phyloP scores from a whole-genome alignment of 208 protist species.

The Crithidia sp. region DNA sequence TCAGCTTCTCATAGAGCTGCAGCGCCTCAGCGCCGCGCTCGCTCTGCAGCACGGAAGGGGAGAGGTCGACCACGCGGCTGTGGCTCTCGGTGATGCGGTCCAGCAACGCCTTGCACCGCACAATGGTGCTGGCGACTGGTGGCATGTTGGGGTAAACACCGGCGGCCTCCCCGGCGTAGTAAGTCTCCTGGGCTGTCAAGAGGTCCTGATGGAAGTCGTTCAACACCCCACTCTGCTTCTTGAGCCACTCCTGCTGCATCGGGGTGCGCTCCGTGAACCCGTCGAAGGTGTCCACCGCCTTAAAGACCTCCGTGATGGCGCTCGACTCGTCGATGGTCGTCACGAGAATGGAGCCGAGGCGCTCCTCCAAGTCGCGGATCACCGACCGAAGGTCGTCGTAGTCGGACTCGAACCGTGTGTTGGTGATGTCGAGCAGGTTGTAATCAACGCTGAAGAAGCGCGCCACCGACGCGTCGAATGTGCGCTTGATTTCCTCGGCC shows the following conservation, averaged over 20 bases:
- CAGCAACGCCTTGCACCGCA: constrained; percentile 93
- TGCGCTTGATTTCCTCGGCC: constrained; percentile 90
- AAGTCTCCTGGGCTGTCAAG: constrained; percentile 89
- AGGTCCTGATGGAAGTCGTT: constrained; percentile 90
- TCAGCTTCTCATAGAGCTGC: constrained; percentile 84
- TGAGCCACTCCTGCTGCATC: constrained; percentile 95
- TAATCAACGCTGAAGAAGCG: constrained; percentile 92
- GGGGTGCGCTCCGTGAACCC: constrained; percentile 93
- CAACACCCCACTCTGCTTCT: constrained; percentile 91
- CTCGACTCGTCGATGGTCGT: constrained; percentile 94
- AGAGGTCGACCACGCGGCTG: constrained; percentile 75
- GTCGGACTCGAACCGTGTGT: constrained; percentile 93
- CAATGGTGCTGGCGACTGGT: constrained; percentile 90
- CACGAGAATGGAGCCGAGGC: constrained; percentile 92
- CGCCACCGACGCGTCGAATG: constrained; percentile 77
- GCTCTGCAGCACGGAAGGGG: constrained; percentile 77
- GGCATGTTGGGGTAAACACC: constrained; percentile 93
- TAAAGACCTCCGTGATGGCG: constrained; percentile 94
- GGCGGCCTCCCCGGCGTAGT: constrained; percentile 81
- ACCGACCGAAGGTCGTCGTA: constrained; percentile 89
- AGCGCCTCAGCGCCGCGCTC: constrained; percentile 84
- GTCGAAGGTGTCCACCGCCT: constrained; percentile 97
- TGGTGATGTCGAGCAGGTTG: constrained; percentile 95
- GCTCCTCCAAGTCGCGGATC: constrained; percentile 93
- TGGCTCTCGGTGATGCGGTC: constrained; percentile 95